Evolutionary conservation across 2,329 filamentous ascomycete species (phyloP), one percentile per base, ranked within the genome.

Genomic region (Penicillium hordei): DNA sequence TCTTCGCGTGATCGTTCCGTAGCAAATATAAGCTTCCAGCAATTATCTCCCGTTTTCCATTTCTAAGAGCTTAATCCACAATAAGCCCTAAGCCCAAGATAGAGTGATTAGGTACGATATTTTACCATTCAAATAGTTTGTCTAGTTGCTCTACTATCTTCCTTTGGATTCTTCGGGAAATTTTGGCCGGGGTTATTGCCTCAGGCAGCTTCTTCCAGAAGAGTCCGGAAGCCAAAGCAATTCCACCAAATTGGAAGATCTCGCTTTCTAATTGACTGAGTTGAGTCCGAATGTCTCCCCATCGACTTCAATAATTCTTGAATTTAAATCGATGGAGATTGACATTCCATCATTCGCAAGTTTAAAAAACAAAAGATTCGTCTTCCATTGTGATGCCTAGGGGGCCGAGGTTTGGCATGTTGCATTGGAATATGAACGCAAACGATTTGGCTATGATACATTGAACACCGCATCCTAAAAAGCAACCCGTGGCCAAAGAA

Each of bases 401-500:
- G 0, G 81, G 71, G 0, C 79, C 79, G 0, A 81, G 64, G 36
- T 70, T 78, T 0, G 79, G 76, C 68, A 78, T 74, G 62, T 82
- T 81, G 2, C 78, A 72, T 7, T 69, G 69, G 54, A 77, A 81
- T 57, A 81, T 81, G 64, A 81, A 81, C 0, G 76, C 73, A 55
- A 79, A 81, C 0, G 74, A 77, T 46, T 71, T 65, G 1, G 77
- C 78, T 52, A 81, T 79, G 0, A 81, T 76, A 51, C 74, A 78
- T 60, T 76, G 58, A 1, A 80, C 70, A 1, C 75, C 59, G 13
- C 50, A 55, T 0, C 61, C 65, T 64, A 23, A 31, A 33, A 46
- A 10, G 1, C 4, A 31, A 33, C n/a, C 2, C 3, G 6, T 44
- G 8, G 15, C 27, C 23, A 27, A n/a, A 43, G 1, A 44, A 43